Base-by-base conservation (phyloP, 1,139 yeast genomes). In the Saccharomyces pastorianus region DNA sequence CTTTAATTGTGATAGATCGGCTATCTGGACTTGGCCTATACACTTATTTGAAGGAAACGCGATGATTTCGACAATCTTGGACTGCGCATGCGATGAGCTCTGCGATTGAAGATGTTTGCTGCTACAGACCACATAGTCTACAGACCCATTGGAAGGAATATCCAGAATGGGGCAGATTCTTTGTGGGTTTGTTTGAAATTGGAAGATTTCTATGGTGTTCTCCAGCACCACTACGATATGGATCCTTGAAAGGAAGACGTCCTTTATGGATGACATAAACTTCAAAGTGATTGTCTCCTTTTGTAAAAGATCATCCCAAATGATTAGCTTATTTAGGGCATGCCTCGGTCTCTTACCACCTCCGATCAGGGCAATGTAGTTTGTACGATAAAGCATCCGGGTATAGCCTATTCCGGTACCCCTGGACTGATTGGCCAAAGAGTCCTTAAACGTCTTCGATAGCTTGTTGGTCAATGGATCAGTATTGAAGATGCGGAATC, bases 291-390 rank as follows among this genome's bases (percentile, higher is more conserved):
- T 75, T n/a, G 91, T 86, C 48, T 83, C 84, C 62, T 84, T 84
- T 53, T 86, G 79, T 69, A 88, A 87, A 58, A 88, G 70, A 67
- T 91, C 98, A 70, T 91, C 97, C 96, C 97, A 91, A 14, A 91
- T 84, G 34, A 89, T 78, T 50, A 85, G 76, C 67, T 86, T 86
- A 70, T 88, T 88, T 61, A 81, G 77, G 2, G 96, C 87, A 64
- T 82, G 87, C 61, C 81, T 77, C 38, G 96, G 96, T 56, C 79
- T 78, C 57, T 79, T 76, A 0, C 96, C 96, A 9, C 96, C 96
- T 0, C 97, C 96, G 1, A 90, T 88, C 48, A 91, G 71, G 0
- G 93, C 96, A 55, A 91, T 76, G 67, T 90, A 90, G 71, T 91
- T 91, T 0, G 97, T 90, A 49, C 96, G 78, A 67, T 89, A 88